phyloP scores from a whole-genome alignment of 139 green algal genomes.

The Chlorella sp. region DNA sequence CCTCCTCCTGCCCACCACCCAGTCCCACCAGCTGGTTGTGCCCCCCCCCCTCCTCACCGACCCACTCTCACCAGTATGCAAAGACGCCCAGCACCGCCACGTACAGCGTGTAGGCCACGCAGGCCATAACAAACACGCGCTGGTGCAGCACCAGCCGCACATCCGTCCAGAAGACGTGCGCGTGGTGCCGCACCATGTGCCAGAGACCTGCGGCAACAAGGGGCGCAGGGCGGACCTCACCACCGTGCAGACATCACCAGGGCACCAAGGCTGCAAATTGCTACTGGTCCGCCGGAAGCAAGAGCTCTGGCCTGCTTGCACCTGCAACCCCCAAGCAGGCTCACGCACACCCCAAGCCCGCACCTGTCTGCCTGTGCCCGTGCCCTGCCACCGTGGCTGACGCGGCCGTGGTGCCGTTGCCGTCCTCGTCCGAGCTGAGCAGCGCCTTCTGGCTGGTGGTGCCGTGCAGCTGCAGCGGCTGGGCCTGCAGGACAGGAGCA shows the following conservation, averaged over 20 bases:
- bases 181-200: background rate
- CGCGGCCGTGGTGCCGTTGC: no score
- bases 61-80: conserved; percentile 74
- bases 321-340: no score
- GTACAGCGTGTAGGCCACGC: conserved; percentile 50
- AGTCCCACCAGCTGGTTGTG: background rate
- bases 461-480: conserved; percentile 53
- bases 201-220: background rate
- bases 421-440: no score
- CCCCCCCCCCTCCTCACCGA: conserved; percentile 8
- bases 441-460: no score
- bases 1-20: background rate
- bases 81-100: conserved; percentile 78
- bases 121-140: conserved; percentile 39
- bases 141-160: conserved; percentile 4
- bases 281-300: no score
- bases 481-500: background rate
- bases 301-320: no score
- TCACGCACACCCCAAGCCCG: no score
- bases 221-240: no score
- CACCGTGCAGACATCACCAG: no score
- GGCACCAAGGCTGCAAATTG: no score
- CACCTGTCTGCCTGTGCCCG: no score
- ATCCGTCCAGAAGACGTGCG: conserved; percentile 1
- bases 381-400: no score